A percentile compares a stretch with the other conserved stretches of the same genome.
Conservation (phyloP, 768 basidiomycete genomes). For the Boletus patriciae region DNA sequence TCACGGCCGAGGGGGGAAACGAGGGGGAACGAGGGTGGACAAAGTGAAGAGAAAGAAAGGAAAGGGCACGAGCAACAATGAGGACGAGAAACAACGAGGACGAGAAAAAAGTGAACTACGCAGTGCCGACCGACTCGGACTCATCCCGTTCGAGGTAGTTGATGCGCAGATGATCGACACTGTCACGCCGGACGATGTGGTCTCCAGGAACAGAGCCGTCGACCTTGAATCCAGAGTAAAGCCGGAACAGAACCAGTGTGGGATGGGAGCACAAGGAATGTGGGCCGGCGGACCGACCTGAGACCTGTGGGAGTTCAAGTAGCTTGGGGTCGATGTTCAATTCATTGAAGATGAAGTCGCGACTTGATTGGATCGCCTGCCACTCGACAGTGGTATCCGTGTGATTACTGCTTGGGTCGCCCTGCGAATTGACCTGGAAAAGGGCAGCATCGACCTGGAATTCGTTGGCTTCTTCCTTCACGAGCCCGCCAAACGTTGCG, state of each 20-base stretch:
- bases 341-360: not conserved
- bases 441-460: not conserved
- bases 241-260: not conserved
- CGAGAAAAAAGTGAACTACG: no score
- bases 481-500: not conserved
- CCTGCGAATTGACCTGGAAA: not conserved
- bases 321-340: not conserved
- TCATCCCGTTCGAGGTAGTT: not conserved
- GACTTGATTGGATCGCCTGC: not conserved
- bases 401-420: not conserved
- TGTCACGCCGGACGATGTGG: not conserved
- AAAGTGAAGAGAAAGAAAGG: no score
- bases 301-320: not conserved
- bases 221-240: not conserved
- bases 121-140: no score
- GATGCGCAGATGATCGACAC: not conserved
- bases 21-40: no score
- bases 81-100: no score
- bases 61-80: no score
- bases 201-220: not conserved
- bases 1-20: no score
- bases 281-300: not conserved
- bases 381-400: not conserved
- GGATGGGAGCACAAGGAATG: no score
- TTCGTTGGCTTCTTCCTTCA: not conserved